A percentile compares a stretch with the other conserved stretches of the same genome.
These are phyloP conservation scores for Calonectria pteridis DNA, from an alignment of 2,329 filamentous ascomycete genomes.

Conservation along the genomic window DNA sequence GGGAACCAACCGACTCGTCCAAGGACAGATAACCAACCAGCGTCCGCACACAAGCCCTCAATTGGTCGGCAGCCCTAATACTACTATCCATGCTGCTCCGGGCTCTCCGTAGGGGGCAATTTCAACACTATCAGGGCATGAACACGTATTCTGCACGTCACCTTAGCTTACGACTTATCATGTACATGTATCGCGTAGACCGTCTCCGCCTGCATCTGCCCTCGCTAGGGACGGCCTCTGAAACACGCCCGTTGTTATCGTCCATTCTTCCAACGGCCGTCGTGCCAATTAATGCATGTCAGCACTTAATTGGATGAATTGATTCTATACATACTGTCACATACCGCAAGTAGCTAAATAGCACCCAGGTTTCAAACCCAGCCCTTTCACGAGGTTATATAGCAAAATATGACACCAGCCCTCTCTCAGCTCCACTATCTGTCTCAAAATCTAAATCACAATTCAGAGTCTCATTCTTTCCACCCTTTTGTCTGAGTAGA, in stretches of 20 bases:
- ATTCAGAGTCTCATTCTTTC: not conserved
- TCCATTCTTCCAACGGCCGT: not conserved
- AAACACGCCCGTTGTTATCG: not conserved
- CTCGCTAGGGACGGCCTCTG: slow-evolving; percentile 1
- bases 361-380: not conserved
- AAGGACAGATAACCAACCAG: slow-evolving; percentile 4
- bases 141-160: slow-evolving; percentile 28
- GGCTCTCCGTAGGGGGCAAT: slow-evolving; percentile 10
- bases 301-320: not conserved
- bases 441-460: not conserved
- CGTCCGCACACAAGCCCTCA: not conserved
- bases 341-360: not conserved
- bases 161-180: slow-evolving; percentile 22
- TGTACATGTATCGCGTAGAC: slow-evolving; percentile 9
- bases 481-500: not conserved
- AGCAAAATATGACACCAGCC: not conserved
- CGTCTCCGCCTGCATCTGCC: not conserved
- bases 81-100: not conserved
- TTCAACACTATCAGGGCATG: slow-evolving; percentile 11
- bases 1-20: not conserved
- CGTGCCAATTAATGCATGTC: not conserved
- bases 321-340: not conserved
- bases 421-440: not conserved
- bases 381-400: not conserved
- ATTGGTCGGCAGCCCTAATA: not conserved